phyloP scores from a whole-genome alignment of 352 stramenopile species.

The Pythium folliculosum region DNA sequence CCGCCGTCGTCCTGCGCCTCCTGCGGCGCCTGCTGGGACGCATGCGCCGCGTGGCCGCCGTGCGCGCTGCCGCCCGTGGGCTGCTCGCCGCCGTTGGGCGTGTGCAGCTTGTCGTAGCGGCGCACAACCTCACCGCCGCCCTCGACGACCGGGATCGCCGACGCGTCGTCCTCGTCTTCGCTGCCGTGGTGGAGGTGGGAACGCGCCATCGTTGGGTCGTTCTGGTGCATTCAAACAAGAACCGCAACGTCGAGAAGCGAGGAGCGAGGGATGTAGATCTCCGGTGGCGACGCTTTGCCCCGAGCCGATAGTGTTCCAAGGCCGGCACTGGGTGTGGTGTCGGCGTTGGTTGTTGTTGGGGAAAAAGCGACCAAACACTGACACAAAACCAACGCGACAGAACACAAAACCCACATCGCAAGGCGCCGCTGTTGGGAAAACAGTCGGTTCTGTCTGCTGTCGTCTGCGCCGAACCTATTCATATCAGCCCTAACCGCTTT shows the following conservation, averaged over 20 bases:
- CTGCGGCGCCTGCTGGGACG: too few relatives aligned
- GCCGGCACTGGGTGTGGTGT: too few relatives aligned
- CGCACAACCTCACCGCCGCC: slow-evolving; percentile 21
- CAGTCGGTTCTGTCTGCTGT: slow-evolving; percentile 9
- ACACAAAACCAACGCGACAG: too few relatives aligned
- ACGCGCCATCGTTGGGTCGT: too few relatives aligned
- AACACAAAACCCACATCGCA: too few relatives aligned
- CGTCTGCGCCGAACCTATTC: slow-evolving; percentile 18
- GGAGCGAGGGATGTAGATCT: too few relatives aligned
- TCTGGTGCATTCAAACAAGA: too few relatives aligned
- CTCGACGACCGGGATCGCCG: slow-evolving; percentile 40
- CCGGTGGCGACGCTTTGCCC: too few relatives aligned
- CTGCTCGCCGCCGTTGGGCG: slow-evolving; percentile 35
- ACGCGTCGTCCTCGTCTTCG: slow-evolving; percentile 24
- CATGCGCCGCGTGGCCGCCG: background rate
- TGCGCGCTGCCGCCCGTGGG: slow-evolving; percentile 15
- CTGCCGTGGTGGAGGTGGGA: background rate
- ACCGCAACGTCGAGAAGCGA: too few relatives aligned
- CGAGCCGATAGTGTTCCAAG: too few relatives aligned
- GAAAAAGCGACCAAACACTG: too few relatives aligned
- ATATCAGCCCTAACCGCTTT: slow-evolving; percentile 9
- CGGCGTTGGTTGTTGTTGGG: too few relatives aligned
- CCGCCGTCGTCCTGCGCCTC: slow-evolving; percentile 28
- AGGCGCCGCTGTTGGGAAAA: background rate
- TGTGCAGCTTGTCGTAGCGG: slow-evolving; percentile 68